Evolutionary conservation across 73 alveolate genomes (phyloP).

Genomic region (Paramecium sonneborni): DNA sequence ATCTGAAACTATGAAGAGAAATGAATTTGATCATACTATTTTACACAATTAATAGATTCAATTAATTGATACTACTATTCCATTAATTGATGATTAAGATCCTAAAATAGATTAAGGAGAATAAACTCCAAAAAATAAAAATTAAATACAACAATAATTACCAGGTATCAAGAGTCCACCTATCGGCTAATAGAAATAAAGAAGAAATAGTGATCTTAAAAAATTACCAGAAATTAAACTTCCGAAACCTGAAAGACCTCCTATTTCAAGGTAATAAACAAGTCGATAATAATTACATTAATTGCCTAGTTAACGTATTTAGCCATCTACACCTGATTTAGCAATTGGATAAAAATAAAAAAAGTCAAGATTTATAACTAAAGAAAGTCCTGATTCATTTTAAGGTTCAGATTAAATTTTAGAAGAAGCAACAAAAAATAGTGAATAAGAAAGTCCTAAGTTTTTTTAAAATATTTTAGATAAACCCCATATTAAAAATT

Average conservation of each 20-base stretch:
- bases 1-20: conserved; percentile 72
- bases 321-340: conserved; percentile 10
- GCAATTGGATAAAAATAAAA: neutral
- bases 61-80: conserved; percentile 18
- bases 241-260: conserved; percentile 27
- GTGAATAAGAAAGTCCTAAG: conserved; percentile 8
- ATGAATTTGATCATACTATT: conserved; percentile 89
- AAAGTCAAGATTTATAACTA: neutral
- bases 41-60: conserved; percentile 69
- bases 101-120: neutral
- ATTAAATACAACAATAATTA: neutral
- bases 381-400: conserved; percentile 55
- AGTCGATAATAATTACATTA: neutral
- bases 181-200: neutral
- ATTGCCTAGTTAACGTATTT: neutral
- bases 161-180: conserved; percentile 22
- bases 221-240: conserved; percentile 39
- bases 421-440: neutral
- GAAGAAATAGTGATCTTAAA: neutral
- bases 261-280: neutral
- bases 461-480: neutral
- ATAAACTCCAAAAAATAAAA: neutral
- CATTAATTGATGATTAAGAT: conserved; percentile 9
- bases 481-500: neutral
- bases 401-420: neutral